Conservation (phyloP, 805 yeast genomes). For the Myxozyma sirexii region DNA sequence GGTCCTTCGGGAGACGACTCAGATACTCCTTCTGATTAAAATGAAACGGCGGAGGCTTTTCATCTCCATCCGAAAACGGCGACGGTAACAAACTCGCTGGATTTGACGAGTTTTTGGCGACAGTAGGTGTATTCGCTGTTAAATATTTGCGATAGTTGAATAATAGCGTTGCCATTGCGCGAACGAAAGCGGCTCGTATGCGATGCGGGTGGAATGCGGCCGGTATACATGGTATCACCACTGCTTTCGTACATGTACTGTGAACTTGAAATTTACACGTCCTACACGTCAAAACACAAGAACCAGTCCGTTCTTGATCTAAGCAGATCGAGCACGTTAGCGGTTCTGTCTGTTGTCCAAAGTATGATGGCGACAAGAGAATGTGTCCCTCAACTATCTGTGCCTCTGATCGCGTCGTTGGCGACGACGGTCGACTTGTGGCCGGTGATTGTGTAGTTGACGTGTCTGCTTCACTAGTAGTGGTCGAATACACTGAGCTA, state of each 20-base stretch:
- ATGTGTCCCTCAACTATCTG: slow-evolving; percentile 24
- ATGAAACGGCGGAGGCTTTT: not conserved
- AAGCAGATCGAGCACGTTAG: slow-evolving; percentile 17
- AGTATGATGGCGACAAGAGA: slow-evolving; percentile 1
- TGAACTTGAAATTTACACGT: slow-evolving; percentile 18
- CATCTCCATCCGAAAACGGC: not conserved
- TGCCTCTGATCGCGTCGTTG: not conserved
- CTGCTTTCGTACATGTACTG: slow-evolving; percentile 1
- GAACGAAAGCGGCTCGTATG: slow-evolving; percentile 26
- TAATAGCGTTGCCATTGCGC: slow-evolving; percentile 23
- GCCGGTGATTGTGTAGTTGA: not conserved
- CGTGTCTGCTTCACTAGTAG: not conserved
- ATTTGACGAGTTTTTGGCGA: not conserved
- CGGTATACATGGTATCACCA: slow-evolving; percentile 29
- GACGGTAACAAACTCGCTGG: not conserved
- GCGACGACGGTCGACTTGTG: slow-evolving; percentile 2
- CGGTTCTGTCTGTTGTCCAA: not conserved
- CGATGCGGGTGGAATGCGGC: slow-evolving; percentile 26
- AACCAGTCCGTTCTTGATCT: not conserved
- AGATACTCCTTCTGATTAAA: slow-evolving; percentile 19
- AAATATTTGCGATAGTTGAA: slow-evolving; percentile 20
- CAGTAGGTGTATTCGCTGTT: not conserved
- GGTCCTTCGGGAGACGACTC: slow-evolving; percentile 20
- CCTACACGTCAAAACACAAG: slow-evolving; percentile 5
- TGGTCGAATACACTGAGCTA: not conserved